Evolutionary conservation across 805 yeast genomes (phyloP), one percentile per base, ranked within the genome.

Genomic region (Starmerella stellata): DNA sequence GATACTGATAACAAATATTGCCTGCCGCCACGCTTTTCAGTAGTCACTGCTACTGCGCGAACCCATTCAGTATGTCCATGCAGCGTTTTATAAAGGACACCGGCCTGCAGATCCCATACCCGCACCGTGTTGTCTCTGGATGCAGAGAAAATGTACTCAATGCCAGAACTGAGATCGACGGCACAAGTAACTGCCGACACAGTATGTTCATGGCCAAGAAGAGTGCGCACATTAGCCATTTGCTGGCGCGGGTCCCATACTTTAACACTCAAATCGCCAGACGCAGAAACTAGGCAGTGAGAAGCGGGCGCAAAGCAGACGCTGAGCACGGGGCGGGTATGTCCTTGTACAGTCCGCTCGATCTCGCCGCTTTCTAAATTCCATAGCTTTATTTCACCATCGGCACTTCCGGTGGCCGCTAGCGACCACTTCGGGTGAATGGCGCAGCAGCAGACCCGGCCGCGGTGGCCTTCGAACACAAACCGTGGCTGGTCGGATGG

Each of bases 11-110:
- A 36, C 3, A 47, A 37, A 34, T 25, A 29, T 21, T 28, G 38
- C 16, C 36, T 39, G 16, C 29, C 38, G 11, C 24, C 21, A 30
- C 28, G 17, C 21, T n/a, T 11, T 3, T 21, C 35, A 15, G 11
- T 30, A 14, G 40, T 21, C 18, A 39, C 40, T 28, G 74, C 81
- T 2, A 82, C 46, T 9, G 70, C 63, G 41, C 93, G 62, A 3
- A 82, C 82, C 95, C 95, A 85, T 46, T 82, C 94, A 8, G 79
- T 68, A 56, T 85, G 95, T 1, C 85, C 87, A 14, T 69, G 64
- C 40, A 82, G 70, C 1, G 79, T 70, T 43, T 68, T 66, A 15
- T 71, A 47, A 43, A 82, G 70, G 64, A 70, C 73, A 0, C 93
- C 94, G 2, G 72, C 57, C 11, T 57, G 53, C 45, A 74, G 65